Evolutionary conservation across 495 filamentous ascomycete species (phyloP), one percentile per base, ranked within the genome.

Genomic region (Penicillium paradoxum): DNA sequence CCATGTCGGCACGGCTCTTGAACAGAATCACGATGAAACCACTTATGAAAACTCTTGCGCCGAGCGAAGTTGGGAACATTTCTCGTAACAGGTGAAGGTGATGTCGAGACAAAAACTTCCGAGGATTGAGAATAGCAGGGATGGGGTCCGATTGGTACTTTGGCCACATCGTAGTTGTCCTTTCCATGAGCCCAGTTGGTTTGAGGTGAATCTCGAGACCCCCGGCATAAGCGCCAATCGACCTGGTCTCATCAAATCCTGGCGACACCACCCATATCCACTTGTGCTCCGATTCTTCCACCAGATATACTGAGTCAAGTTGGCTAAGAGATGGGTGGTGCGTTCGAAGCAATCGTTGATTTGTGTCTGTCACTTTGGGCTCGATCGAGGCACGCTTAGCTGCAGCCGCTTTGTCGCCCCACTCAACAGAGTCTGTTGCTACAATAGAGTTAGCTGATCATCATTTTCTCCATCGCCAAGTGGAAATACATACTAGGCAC

Each of bases 21-120:
- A 54, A 54, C 17, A 54, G 51, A 21, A 54, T 48, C 22, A 54
- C 40, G 32, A 54, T 42, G 18, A 48, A 54, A n/a, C 51, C 51
- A 32, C 43, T 41, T 19, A 54, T 36, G 18, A 54, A 54, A 32
- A 48, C 37, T 32, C 51, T 54, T 25, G 25, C 45, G 19, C 51
- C 51, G 25, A 54, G 19, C 19, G 51, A 32, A 17, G 43, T 27
- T 11, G 51, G 51, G 24, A 54, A 54, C 33, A 42, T 54, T 18
- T 47, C 24, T 36, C 51, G 30, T 21, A 49, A 17, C 17, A 39
- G 45, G 32, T 39, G 33, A 30, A 53, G 51, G 14, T 54, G 30
- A 36, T 40, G 22, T 21, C 17, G 30, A 29, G 43, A 54, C 9
- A 54, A 18, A 30, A 48, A 54, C 44, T 29, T 47, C 14, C 43